Percentiles rank a stretch among this genome's conserved stretches.
Conservation (phyloP, 2,329 filamentous ascomycete genomes). For the Fusarium robinianum region DNA sequence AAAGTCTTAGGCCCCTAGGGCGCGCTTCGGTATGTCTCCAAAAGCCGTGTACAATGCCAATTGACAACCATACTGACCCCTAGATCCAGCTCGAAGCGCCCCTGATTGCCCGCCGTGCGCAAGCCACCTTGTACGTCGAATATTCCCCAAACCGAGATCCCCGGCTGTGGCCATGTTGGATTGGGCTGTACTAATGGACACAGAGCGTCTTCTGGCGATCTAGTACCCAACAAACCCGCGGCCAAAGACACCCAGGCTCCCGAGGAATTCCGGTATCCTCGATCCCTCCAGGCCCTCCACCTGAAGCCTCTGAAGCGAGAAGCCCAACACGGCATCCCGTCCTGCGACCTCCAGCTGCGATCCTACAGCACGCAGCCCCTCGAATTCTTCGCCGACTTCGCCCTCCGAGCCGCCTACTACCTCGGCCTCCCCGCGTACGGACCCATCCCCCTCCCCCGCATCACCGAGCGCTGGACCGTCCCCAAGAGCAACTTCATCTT, state of each 20-base stretch:
- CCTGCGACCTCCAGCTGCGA: conserved; percentile 89
- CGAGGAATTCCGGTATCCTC: conserved; percentile 62
- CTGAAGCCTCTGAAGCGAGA: conserved; percentile 79
- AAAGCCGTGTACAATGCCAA: background rate
- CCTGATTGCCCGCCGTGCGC: conserved; percentile 33
- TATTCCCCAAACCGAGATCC: background rate
- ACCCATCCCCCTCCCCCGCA: conserved; percentile 82
- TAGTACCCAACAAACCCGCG: conserved; percentile 22
- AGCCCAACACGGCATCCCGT: conserved; percentile 75
- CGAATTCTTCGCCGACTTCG: conserved; percentile 94
- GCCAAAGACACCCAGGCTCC: conserved; percentile 2
- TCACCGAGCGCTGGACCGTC: conserved; percentile 93
- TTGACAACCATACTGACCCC: conserved; percentile 14
- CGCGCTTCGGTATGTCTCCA: conserved; percentile 29
- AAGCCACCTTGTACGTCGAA: conserved; percentile 34
- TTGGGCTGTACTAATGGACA: conserved; percentile 9
- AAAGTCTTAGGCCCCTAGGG: conserved; percentile 32
- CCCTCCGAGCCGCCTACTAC: conserved; percentile 92
- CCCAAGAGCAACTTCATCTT: conserved; percentile 87
- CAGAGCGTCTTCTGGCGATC: conserved; percentile 26
- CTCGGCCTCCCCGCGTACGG: conserved; percentile 84
- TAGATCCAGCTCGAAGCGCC: conserved; percentile 25
- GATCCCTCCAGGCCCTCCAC: conserved; percentile 83
- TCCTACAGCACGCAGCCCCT: conserved; percentile 90
- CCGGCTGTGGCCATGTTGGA: too few species aligned